A percentile compares a stretch with the other conserved stretches of the same genome.
Conservation (phyloP, 805 yeast genomes). For the Saccharomyces kudriavzevii region DNA sequence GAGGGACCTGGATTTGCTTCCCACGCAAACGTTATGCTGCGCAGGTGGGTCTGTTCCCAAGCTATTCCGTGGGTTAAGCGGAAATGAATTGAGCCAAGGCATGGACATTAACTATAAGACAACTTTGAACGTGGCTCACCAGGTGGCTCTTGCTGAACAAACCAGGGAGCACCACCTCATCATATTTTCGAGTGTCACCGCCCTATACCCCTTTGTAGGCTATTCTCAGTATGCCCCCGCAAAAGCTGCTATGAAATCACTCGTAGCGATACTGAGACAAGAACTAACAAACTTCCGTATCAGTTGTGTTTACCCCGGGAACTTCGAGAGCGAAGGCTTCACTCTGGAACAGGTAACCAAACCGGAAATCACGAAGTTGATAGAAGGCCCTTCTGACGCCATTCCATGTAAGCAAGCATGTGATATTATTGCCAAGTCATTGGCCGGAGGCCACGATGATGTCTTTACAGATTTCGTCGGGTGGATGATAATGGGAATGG, state of each 20-base stretch:
- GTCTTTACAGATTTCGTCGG: constrained; percentile 80
- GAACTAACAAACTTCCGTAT: constrained; percentile 66
- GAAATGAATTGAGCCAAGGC: constrained; percentile 52
- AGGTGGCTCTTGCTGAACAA: constrained; percentile 36
- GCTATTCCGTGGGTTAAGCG: constrained; percentile 58
- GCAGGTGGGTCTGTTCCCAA: constrained; percentile 85
- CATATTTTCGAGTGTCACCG: constrained; percentile 67
- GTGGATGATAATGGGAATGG: constrained; percentile 63
- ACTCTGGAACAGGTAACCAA: constrained; percentile 73
- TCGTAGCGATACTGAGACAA: constrained; percentile 73
- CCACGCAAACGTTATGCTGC: constrained; percentile 74
- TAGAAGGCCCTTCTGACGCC: constrained; percentile 80
- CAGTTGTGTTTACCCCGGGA: constrained; percentile 78
- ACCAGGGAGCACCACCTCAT: constrained; percentile 43
- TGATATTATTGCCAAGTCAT: constrained; percentile 43
- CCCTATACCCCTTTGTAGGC: constrained; percentile 84
- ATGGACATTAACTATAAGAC: constrained; percentile 65
- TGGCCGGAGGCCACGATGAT: constrained; percentile 60
- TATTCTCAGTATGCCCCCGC: constrained; percentile 85
- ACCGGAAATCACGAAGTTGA: constrained; percentile 70
- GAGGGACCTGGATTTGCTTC: constrained; percentile 31
- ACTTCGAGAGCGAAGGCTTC: constrained; percentile 83
- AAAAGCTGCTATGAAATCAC: constrained; percentile 71
- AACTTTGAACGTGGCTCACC: constrained; percentile 62
- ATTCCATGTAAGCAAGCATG: constrained; percentile 64